Percentiles rank a stretch among this genome's conserved stretches.
These are phyloP conservation scores for Russula earlei DNA, from an alignment of 768 basidiomycete species.

Conservation along the genomic window DNA sequence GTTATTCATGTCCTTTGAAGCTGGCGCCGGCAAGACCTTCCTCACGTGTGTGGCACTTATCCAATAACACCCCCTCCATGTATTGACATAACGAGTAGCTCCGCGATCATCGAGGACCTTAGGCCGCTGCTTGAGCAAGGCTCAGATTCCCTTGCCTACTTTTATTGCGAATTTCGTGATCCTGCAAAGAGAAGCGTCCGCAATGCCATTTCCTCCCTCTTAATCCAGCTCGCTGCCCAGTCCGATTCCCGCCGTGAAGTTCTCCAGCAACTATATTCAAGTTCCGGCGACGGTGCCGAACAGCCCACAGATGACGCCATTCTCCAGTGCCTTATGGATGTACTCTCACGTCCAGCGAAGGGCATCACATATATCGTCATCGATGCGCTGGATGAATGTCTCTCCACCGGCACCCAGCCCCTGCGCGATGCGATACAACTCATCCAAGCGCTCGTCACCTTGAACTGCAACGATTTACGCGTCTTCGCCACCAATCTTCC, in stretches of 20 bases:
- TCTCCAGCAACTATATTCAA: background rate
- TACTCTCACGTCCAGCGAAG: background rate
- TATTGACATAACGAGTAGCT: conserved; percentile 1
- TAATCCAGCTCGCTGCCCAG: conserved; percentile 19
- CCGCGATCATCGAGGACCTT: conserved; percentile 5
- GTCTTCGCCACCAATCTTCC: conserved; percentile 2
- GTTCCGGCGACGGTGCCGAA: background rate
- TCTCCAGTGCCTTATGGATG: conserved; percentile 9
- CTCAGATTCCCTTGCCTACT: conserved; percentile 18
- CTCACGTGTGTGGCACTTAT: background rate
- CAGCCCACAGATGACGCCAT: conserved; percentile 6
- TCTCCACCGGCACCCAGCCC: conserved; percentile 2
- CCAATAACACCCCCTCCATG: background rate
- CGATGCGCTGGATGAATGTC: conserved; percentile 23
- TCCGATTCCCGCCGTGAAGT: background rate
- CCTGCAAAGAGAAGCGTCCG: conserved; percentile 10
- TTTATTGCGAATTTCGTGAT: conserved; percentile 23
- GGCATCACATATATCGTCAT: conserved; percentile 19
- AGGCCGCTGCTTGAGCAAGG: background rate
- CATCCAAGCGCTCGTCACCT: conserved; percentile 7
- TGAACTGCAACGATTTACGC: conserved; percentile 3
- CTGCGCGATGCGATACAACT: background rate
- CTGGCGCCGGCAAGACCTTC: conserved; percentile 6
- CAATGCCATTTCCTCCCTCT: conserved; percentile 19
- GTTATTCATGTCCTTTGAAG: background rate